phyloP scores from a whole-genome alignment of 768 basidiomycete species.

The Pleurotus ostreatus region DNA sequence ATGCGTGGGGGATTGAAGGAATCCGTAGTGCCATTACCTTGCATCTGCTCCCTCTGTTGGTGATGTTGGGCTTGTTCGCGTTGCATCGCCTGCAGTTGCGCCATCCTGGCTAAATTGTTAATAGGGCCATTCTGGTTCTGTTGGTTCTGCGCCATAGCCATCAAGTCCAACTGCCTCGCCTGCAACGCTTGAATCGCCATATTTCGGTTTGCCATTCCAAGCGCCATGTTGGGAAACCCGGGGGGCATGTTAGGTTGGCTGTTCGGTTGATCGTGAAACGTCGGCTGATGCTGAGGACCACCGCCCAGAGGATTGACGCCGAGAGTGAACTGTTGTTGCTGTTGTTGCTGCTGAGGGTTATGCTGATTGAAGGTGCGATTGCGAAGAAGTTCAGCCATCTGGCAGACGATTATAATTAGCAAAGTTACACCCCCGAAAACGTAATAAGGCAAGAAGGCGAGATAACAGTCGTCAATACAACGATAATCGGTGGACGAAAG shows the following conservation, averaged over 20 bases:
- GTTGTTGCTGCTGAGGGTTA: slow-evolving; percentile 26
- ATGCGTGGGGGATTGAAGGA: slow-evolving; percentile 47
- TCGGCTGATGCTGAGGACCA: slow-evolving; percentile 25
- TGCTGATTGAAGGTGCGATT: slow-evolving; percentile 16
- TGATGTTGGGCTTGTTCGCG: slow-evolving; percentile 11
- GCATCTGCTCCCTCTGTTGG: slow-evolving; percentile 26
- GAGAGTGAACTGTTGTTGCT: slow-evolving; percentile 40
- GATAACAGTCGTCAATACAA: slow-evolving; percentile 19
- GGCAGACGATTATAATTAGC: slow-evolving; percentile 7
- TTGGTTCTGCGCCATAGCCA: slow-evolving; percentile 42
- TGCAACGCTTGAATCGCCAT: slow-evolving; percentile 28
- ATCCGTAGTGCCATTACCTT: slow-evolving; percentile 30
- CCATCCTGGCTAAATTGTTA: slow-evolving; percentile 16
- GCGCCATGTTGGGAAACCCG: slow-evolving; percentile 32
- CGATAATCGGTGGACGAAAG: slow-evolving; percentile 5
- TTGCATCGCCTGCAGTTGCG: slow-evolving; percentile 4
- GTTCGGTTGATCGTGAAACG: slow-evolving; percentile 31
- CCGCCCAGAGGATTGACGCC: slow-evolving; percentile 34
- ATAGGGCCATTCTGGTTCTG: slow-evolving; percentile 37
- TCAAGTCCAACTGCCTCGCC: slow-evolving; percentile 42
- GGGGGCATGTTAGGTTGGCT: slow-evolving; percentile 24
- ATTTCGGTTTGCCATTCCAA: slow-evolving; percentile 22
- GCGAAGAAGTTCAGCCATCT: slow-evolving; percentile 26
- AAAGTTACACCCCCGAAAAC: slow-evolving; percentile 6
- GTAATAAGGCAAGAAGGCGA: slow-evolving; percentile 9